Evolutionary conservation across 2,329 filamentous ascomycete genomes (phyloP).

Genomic region (Blumeria graminis): DNA sequence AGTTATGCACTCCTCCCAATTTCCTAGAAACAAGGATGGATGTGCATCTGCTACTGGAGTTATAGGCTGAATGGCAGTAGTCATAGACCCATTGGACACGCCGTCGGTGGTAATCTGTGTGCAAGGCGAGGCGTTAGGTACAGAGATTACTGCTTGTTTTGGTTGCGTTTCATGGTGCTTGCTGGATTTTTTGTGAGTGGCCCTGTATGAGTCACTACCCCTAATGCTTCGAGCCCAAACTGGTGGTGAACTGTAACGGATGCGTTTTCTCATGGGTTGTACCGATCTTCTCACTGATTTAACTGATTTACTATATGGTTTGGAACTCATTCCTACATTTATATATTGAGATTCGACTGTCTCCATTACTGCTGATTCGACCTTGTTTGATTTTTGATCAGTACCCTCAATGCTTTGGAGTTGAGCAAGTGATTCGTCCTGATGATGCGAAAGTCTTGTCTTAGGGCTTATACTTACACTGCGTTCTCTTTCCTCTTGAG

Average conservation of each 20-base stretch:
- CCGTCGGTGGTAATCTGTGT: background rate
- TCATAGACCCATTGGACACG: conserved; percentile 9
- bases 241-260: conserved; percentile 26
- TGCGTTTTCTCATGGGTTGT: conserved; percentile 22
- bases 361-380: conserved; percentile 3
- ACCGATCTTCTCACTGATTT: conserved; percentile 7
- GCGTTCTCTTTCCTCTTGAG: conserved; percentile 38
- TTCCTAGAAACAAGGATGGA: conserved; percentile 19
- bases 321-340: no score
- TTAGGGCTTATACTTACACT: conserved; percentile 61
- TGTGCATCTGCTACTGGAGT: conserved; percentile 4
- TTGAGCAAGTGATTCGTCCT: conserved; percentile 2
- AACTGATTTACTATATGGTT: no score
- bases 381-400: background rate
- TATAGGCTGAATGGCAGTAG: conserved; percentile 4
- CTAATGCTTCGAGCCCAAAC: conserved; percentile 19
- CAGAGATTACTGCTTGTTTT: background rate
- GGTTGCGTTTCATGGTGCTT: conserved; percentile 11
- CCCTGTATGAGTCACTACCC: conserved; percentile 1
- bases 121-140: background rate
- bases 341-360: no score
- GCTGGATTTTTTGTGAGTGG: conserved; percentile 2
- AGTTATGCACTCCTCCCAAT: conserved; percentile 45
- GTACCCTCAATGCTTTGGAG: background rate
- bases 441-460: conserved; percentile 26